Conservation (phyloP, 352 stramenopile genomes). For the Pythium diclinum region DNA sequence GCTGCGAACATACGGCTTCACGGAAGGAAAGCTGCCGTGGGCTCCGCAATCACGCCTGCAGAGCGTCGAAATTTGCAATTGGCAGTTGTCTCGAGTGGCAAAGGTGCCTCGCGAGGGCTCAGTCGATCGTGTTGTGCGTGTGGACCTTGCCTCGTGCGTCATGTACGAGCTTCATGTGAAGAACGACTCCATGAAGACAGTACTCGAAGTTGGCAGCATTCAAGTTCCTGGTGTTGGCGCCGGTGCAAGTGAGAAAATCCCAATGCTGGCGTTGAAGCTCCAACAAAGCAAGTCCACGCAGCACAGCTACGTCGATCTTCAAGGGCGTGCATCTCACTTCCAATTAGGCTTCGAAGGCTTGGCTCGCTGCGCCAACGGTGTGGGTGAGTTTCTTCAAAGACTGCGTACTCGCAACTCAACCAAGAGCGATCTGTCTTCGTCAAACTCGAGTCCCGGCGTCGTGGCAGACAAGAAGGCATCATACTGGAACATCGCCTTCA, state of each 20-base stretch:
- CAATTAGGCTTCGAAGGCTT: neutral
- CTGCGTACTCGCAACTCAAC: neutral
- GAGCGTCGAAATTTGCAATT: conserved; percentile 13
- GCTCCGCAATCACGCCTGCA: neutral
- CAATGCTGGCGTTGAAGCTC: conserved; percentile 11
- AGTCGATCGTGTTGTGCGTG: conserved; percentile 12
- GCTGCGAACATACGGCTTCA: conserved; percentile 10
- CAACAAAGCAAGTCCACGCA: conserved; percentile 25
- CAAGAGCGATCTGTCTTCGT: neutral
- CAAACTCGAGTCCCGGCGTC: neutral
- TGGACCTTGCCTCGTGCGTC: conserved; percentile 4
- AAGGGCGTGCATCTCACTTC: neutral
- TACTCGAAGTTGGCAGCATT: conserved; percentile 9
- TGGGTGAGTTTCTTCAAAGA: neutral
- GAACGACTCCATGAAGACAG: neutral
- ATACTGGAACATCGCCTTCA: conserved; percentile 18
- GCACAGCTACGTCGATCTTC: conserved; percentile 17
- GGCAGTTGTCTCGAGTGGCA: conserved; percentile 9
- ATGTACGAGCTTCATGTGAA: neutral
- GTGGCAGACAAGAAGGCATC: conserved; percentile 4
- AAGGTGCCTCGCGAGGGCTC: conserved; percentile 14
- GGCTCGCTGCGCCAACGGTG: neutral
- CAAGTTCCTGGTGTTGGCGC: neutral
- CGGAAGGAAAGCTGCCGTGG: neutral
- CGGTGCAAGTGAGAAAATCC: neutral